A percentile compares a stretch with the other conserved stretches of the same genome.
phyloP scores from a whole-genome alignment of 768 basidiomycete genomes.

The Clitopilus hobsonii region DNA sequence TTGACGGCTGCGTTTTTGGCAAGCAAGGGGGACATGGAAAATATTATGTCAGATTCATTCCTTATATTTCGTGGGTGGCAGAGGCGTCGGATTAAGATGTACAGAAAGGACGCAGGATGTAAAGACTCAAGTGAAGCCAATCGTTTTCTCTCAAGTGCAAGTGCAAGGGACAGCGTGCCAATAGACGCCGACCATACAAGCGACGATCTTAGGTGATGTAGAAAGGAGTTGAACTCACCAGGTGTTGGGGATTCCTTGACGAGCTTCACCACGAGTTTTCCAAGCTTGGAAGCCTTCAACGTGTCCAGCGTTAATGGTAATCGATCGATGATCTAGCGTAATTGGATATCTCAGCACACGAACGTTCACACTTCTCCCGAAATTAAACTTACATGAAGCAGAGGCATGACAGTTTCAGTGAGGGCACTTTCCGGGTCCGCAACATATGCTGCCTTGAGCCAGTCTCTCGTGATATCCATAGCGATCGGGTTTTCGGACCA shows the following conservation, averaged over 20 bases:
- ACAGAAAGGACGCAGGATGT: slow-evolving; percentile 9
- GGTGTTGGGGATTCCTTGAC: slow-evolving; percentile 70
- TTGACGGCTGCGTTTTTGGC: slow-evolving; percentile 70
- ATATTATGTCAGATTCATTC: slow-evolving; percentile 65
- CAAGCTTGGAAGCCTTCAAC: slow-evolving; percentile 68
- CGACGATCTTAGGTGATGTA: slow-evolving; percentile 5
- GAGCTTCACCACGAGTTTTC: slow-evolving; percentile 74
- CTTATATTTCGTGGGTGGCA: slow-evolving; percentile 34
- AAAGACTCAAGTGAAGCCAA: slow-evolving; percentile 8
- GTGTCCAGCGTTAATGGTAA: slow-evolving; percentile 69
- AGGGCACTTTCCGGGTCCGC: slow-evolving; percentile 49
- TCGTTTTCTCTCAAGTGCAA: slow-evolving; percentile 9
- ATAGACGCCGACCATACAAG: neutral
- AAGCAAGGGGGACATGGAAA: slow-evolving; percentile 32
- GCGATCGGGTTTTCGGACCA: slow-evolving; percentile 77
- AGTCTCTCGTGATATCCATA: slow-evolving; percentile 76
- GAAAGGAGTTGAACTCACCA: slow-evolving; percentile 57
- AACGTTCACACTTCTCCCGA: neutral
- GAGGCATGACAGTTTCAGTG: slow-evolving; percentile 79
- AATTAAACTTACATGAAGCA: slow-evolving; percentile 68
- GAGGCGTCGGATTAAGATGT: neutral
- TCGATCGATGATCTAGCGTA: slow-evolving; percentile 72
- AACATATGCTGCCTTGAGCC: slow-evolving; percentile 69
- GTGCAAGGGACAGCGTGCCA: slow-evolving; percentile 5
- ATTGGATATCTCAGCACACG: neutral